phyloP scores from a whole-genome alignment of 2,329 filamentous ascomycete species.

The Talaromyces rugulosus region DNA sequence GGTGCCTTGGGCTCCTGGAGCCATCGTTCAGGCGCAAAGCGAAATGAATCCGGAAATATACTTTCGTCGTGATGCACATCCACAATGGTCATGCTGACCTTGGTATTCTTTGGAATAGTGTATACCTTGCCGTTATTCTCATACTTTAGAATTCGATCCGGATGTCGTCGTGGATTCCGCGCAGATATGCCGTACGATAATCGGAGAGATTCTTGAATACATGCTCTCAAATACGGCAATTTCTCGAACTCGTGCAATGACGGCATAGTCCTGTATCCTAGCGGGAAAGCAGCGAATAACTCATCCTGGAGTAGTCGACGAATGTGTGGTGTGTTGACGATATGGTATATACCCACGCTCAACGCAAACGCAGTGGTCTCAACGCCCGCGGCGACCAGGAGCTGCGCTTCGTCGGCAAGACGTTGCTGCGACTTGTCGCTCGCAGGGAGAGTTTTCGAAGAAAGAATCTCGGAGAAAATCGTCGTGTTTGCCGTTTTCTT shows the following conservation, averaged over 20 bases:
- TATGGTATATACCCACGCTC: constrained; percentile 18
- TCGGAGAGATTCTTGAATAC: constrained; percentile 12
- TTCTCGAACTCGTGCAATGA: constrained; percentile 23
- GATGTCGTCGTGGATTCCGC: constrained; percentile 16
- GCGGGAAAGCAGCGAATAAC: constrained; percentile 12
- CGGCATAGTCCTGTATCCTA: constrained; percentile 10
- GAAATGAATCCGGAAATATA: constrained; percentile 17
- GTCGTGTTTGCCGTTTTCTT: constrained; percentile 12
- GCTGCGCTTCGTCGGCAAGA: constrained; percentile 27
- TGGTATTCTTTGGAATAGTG: constrained; percentile 16
- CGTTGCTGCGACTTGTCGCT: constrained; percentile 32
- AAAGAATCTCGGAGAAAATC: constrained; percentile 28
- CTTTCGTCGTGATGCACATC: constrained; percentile 19
- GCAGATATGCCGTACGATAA: constrained; percentile 17
- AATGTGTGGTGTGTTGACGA: constrained; percentile 17
- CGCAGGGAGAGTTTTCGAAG: constrained; percentile 20
- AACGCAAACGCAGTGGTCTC: constrained; percentile 30
- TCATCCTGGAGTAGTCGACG: constrained; percentile 19
- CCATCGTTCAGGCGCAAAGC: constrained; percentile 20
- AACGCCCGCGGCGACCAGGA: constrained; percentile 27
- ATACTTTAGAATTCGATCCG: constrained; percentile 13
- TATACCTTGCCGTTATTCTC: constrained; percentile 7
- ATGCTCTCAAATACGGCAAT: constrained; percentile 23
- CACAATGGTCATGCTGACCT: constrained; percentile 19
- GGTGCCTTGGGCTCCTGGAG: constrained; percentile 15